Conservation (phyloP, 352 stramenopile genomes). For the Pythium diclinum region DNA sequence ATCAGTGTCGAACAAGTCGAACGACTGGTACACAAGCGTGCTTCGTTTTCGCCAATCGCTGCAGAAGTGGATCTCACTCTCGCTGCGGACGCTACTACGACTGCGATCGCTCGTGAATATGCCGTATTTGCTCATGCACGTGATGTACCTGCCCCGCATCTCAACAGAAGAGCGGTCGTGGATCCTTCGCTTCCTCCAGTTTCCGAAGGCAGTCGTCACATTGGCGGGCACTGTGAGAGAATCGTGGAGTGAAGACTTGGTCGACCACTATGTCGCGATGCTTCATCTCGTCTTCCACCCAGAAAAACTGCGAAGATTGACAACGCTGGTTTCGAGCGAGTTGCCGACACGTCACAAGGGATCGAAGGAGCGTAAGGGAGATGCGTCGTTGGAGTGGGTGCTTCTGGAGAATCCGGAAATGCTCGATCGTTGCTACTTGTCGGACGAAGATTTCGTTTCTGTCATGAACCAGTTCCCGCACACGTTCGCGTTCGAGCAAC, state of each 20-base stretch:
- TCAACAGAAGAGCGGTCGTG: slow-evolving; percentile 75
- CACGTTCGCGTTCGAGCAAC: slow-evolving; percentile 72
- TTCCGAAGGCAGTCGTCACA: slow-evolving; percentile 61
- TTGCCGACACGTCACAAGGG: slow-evolving; percentile 24
- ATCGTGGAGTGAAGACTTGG: slow-evolving; percentile 75
- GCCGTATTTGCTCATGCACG: slow-evolving; percentile 82
- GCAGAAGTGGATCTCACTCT: slow-evolving; percentile 81
- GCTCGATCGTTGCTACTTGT: slow-evolving; percentile 76
- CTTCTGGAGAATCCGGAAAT: slow-evolving; percentile 81
- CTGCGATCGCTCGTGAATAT: slow-evolving; percentile 69
- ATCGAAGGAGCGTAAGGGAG: slow-evolving; percentile 25
- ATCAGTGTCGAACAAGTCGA: slow-evolving; percentile 72
- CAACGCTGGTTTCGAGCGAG: slow-evolving; percentile 67
- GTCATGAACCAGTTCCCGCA: slow-evolving; percentile 86
- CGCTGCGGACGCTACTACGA: slow-evolving; percentile 55
- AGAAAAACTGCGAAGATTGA: slow-evolving; percentile 70
- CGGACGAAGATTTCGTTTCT: slow-evolving; percentile 81
- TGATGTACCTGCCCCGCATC: slow-evolving; percentile 82
- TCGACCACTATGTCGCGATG: slow-evolving; percentile 86
- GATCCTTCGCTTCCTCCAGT: slow-evolving; percentile 80
- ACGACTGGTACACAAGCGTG: slow-evolving; percentile 77
- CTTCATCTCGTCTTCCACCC: slow-evolving; percentile 85
- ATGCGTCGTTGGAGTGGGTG: slow-evolving; percentile 73
- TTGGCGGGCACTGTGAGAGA: slow-evolving; percentile 51
- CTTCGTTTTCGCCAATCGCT: slow-evolving; percentile 70